Evolutionary conservation across 495 filamentous ascomycete species (phyloP), one percentile per base, ranked within the genome.

Genomic region (Trichoderma asperelloides): DNA sequence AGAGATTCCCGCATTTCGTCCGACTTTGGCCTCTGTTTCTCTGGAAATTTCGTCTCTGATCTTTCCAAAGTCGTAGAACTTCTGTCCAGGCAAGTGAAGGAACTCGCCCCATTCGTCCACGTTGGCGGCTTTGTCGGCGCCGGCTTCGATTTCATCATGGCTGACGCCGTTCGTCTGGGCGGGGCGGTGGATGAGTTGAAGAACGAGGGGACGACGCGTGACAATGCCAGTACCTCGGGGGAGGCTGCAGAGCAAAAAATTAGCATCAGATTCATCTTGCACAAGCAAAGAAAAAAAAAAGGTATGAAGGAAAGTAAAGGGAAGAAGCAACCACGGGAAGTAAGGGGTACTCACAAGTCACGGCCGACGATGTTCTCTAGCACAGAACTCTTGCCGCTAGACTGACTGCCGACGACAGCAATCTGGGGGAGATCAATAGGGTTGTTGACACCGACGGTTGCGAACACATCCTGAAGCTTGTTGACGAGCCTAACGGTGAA

Each of bases 371-470:
- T 99, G 74, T 99, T 99, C 80, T 99, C 96, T 73, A 99, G 78
- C 71, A 99, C 96, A n/a, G 95, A 98, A 83, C 93, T 97, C 88
- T 99, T 99, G 76, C 96, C 96, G 77, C 93, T 97, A 15, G 96
- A 98, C 82, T 99, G 96, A 75, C 94, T 97, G 71, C 96, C 96
- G 62, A 99, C 96, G 67, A 99, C 96, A 68, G 89, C 95, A 79
- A 99, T 99, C 83, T 99, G 96, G 30, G 96, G 96, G 68, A 99
- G 79, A 83, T 99, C 96, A 82, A 99, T 99, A 60, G 96, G 96
- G 79, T 99, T 99, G 84, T 97, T 83, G 83, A 99, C 95, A 64
- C 96, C 96, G 69, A 99, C 96, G 45, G 95, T 98, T 57, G 95
- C 88, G 76, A 99, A 99, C 68, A 98, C 96, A 93, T 99, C 95